Percentiles rank a stretch among this genome's conserved stretches.
These are phyloP conservation scores for Pseudogymnoascus sp. DNA, from an alignment of 2,329 filamentous ascomycete species.

Conservation along the genomic window DNA sequence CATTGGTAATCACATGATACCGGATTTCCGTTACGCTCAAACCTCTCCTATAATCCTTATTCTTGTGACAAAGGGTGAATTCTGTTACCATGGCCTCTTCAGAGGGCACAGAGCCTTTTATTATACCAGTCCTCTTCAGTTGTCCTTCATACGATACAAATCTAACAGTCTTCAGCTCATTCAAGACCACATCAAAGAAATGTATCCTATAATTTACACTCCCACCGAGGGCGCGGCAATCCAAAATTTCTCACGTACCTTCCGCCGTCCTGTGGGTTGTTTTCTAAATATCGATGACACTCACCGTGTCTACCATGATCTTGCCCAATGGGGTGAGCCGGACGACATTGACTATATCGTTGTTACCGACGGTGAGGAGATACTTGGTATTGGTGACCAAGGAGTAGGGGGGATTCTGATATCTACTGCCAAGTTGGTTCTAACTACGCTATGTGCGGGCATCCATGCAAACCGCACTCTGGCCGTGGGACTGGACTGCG, in stretches of 20 bases:
- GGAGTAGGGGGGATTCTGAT: conserved; percentile 80
- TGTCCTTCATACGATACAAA: neutral
- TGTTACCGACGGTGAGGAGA: conserved; percentile 64
- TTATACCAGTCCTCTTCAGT: neutral
- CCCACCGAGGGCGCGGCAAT: conserved; percentile 87
- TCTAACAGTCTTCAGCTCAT: conserved; percentile 45
- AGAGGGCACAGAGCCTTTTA: neutral
- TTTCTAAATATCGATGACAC: conserved; percentile 67
- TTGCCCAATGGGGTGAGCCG: conserved; percentile 57
- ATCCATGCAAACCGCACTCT: conserved; percentile 71
- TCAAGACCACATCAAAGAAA: conserved; percentile 70
- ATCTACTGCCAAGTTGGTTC: conserved; percentile 70
- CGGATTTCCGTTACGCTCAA: neutral
- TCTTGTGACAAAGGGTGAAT: neutral
- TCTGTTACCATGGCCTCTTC: neutral
- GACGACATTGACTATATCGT: conserved; percentile 86
- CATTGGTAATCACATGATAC: neutral
- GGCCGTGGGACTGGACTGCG: conserved; percentile 76
- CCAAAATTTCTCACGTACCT: conserved; percentile 70
- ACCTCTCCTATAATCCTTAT: neutral
- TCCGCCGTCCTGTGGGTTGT: conserved; percentile 70
- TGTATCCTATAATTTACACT: conserved; percentile 87
- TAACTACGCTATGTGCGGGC: conserved; percentile 80
- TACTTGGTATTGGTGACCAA: conserved; percentile 83
- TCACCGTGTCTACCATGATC: conserved; percentile 54